Percentiles rank a stretch among this genome's conserved stretches.
These are phyloP conservation scores for Lactarius psammicola DNA, from an alignment of 768 basidiomycete genomes.

Conservation along the genomic window DNA sequence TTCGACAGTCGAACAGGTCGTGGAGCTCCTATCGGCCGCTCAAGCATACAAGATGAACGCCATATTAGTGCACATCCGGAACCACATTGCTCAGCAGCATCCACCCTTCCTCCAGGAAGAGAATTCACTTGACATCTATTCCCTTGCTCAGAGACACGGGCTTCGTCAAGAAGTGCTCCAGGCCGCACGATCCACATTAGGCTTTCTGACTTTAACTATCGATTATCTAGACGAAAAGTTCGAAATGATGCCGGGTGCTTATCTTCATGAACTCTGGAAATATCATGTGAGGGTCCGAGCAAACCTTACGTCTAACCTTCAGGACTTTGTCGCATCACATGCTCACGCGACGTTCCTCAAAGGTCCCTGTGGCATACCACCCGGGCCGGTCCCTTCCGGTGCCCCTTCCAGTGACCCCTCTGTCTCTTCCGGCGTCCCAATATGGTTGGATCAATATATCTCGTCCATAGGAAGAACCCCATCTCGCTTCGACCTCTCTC, in stretches of 20 bases:
- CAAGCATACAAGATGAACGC: slow-evolving; percentile 13
- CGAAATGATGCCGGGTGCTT: not conserved
- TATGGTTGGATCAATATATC: not conserved
- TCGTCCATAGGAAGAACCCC: not conserved
- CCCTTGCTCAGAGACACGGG: slow-evolving; percentile 3
- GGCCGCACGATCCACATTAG: slow-evolving; percentile 3
- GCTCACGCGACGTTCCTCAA: not conserved
- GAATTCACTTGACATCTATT: not conserved
- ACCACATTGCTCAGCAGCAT: not conserved
- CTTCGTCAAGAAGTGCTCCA: slow-evolving; percentile 15
- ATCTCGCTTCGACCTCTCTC: not conserved
- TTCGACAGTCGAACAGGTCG: not conserved
- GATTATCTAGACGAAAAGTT: not conserved
- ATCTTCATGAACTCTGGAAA: slow-evolving; percentile 15
- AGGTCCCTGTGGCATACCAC: not conserved
- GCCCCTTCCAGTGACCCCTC: no score
- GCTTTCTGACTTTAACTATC: not conserved
- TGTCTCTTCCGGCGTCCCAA: no score
- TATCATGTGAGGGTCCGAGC: not conserved
- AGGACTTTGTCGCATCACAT: not conserved
- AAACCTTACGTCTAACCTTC: not conserved
- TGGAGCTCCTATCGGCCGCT: slow-evolving; percentile 12
- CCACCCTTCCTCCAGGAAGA: not conserved
- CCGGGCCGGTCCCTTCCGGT: no score
- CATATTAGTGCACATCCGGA: slow-evolving; percentile 5